Evolutionary conservation across 2,329 filamentous ascomycete species (phyloP).

Genomic region (Fusarium illudens): DNA sequence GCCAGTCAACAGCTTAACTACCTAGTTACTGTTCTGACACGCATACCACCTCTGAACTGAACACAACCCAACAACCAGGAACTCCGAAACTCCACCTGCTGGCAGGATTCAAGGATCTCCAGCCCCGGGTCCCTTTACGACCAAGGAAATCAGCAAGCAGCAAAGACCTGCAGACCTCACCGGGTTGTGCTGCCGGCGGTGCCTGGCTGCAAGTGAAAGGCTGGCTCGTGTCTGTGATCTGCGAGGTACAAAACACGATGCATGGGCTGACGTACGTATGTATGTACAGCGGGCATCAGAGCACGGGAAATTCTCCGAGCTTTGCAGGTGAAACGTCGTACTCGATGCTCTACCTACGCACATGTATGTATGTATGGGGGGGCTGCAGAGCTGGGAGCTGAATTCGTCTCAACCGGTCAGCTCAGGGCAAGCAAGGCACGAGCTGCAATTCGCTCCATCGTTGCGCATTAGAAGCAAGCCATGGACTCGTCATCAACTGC

Average conservation of each 20-base stretch:
- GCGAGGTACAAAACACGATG: neutral
- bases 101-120: neutral
- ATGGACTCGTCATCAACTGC: slow-evolving; percentile 5
- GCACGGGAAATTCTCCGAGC: slow-evolving; percentile 6
- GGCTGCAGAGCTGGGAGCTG: neutral
- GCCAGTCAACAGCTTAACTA: neutral
- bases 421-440: neutral
- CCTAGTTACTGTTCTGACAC: neutral
- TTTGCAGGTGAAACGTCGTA: slow-evolving; percentile 1
- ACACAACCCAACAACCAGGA: neutral
- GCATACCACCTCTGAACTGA: neutral
- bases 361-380: neutral
- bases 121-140: neutral
- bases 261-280: neutral
- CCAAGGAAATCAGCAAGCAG: neutral
- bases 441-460: neutral
- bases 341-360: neutral
- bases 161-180: neutral
- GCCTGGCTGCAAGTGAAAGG: neutral
- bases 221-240: neutral
- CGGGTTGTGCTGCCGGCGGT: neutral
- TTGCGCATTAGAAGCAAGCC: neutral
- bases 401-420: slow-evolving; percentile 6
- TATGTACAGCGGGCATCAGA: neutral
- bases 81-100: neutral